A percentile compares a stretch with the other conserved stretches of the same genome.
Conservation (phyloP, 2,329 filamentous ascomycete genomes). For the Atkinsonella hypoxylon region DNA sequence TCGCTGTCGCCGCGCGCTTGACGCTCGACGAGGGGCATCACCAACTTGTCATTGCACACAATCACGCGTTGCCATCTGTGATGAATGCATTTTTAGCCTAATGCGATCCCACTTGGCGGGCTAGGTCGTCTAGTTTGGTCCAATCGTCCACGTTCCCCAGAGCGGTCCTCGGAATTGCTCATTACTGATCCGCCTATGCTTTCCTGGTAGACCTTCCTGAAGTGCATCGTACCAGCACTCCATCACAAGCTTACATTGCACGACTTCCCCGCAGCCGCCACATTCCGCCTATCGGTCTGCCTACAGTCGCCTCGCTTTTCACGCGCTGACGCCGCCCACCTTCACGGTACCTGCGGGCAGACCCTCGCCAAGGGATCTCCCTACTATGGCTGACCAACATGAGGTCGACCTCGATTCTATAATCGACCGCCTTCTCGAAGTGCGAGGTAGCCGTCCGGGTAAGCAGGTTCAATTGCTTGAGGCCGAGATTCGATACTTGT, state of each 20-base stretch:
- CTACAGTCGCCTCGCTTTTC: conserved; percentile 13
- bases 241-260: conserved; percentile 13
- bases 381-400: conserved; percentile 52
- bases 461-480: conserved; percentile 98
- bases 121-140: not conserved
- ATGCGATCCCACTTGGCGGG: not conserved
- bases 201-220: conserved; percentile 15
- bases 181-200: conserved; percentile 1
- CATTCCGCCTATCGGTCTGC: conserved; percentile 18
- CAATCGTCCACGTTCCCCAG: not conserved
- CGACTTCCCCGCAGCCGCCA: conserved; percentile 17
- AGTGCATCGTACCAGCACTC: conserved; percentile 21
- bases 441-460: conserved; percentile 91
- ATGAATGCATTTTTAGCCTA: not conserved
- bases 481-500: conserved; percentile 90
- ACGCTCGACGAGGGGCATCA: not conserved
- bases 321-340: conserved; percentile 12
- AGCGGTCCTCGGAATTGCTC: not conserved
- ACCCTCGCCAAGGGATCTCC: conserved; percentile 22
- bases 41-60: not conserved
- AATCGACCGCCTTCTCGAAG: conserved; percentile 96
- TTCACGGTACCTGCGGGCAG: conserved; percentile 26
- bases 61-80: not conserved
- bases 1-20: not conserved
- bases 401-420: conserved; percentile 98